phyloP scores from a whole-genome alignment of 768 basidiomycete genomes.

The Mycena epipterygia region DNA sequence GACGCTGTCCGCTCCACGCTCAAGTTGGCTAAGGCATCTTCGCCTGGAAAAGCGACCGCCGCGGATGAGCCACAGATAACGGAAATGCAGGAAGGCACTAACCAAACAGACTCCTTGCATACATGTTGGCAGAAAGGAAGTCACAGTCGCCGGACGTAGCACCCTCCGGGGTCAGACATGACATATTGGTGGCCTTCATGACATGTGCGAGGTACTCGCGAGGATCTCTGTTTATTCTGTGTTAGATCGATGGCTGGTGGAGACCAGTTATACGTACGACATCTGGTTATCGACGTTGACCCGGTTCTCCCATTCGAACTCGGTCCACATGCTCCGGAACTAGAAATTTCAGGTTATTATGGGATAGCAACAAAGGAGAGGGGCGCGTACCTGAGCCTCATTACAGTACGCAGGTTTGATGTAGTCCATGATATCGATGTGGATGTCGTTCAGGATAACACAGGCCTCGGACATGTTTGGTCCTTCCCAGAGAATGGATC shows the following conservation, averaged over 20 bases:
- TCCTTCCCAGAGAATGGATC: slow-evolving; percentile 97
- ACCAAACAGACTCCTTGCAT: slow-evolving; percentile 95
- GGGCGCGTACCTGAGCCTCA: slow-evolving; percentile 82
- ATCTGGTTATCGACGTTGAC: slow-evolving; percentile 92
- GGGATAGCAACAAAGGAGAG: slow-evolving; percentile 2
- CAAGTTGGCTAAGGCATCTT: slow-evolving; percentile 96
- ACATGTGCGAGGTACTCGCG: slow-evolving; percentile 94
- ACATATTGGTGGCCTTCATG: slow-evolving; percentile 98
- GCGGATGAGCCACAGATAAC: neutral
- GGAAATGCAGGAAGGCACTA: slow-evolving; percentile 43
- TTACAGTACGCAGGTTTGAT: slow-evolving; percentile 97
- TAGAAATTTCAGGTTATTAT: slow-evolving; percentile 44
- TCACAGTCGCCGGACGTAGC: slow-evolving; percentile 96
- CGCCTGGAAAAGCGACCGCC: slow-evolving; percentile 62
- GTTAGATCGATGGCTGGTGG: neutral
- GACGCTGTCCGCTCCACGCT: slow-evolving; percentile 89
- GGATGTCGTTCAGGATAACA: slow-evolving; percentile 96
- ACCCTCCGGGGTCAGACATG: slow-evolving; percentile 95
- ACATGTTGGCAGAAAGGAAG: slow-evolving; percentile 97
- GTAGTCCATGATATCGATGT: slow-evolving; percentile 99
- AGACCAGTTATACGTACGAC: slow-evolving; percentile 66
- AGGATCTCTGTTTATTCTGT: slow-evolving; percentile 68
- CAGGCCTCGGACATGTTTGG: slow-evolving; percentile 89
- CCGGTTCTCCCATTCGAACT: slow-evolving; percentile 99
- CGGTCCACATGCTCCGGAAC: slow-evolving; percentile 99